phyloP scores from a whole-genome alignment of 192 early-diverging fungal species.

The Backusella liffmaniae region DNA sequence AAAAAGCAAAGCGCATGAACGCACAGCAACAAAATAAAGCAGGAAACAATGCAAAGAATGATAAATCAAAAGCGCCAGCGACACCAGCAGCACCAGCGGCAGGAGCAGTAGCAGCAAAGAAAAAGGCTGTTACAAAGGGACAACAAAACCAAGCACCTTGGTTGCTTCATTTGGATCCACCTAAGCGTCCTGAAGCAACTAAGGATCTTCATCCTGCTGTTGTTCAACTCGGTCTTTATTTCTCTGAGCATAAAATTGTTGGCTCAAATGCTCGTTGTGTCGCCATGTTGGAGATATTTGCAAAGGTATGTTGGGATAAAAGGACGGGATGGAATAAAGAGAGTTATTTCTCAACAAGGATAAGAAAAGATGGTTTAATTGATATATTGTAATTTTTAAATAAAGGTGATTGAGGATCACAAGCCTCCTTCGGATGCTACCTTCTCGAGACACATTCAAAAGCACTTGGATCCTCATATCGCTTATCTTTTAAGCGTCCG shows the following conservation, averaged over 20 bases:
- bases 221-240: slow-evolving; percentile 81
- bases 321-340: not conserved
- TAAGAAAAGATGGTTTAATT: not conserved
- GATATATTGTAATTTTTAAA: not conserved
- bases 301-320: slow-evolving; percentile 51
- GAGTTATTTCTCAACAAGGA: not conserved
- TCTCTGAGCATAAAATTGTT: slow-evolving; percentile 80
- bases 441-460: slow-evolving; percentile 77
- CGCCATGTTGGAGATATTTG: slow-evolving; percentile 86
- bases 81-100: not conserved
- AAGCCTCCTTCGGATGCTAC: slow-evolving; percentile 78
- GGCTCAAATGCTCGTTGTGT: slow-evolving; percentile 91
- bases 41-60: slow-evolving; percentile 27
- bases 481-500: slow-evolving; percentile 83
- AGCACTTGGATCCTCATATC: slow-evolving; percentile 86
- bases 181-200: slow-evolving; percentile 50
- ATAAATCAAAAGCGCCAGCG: not conserved
- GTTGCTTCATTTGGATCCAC: slow-evolving; percentile 73
- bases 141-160: slow-evolving; percentile 61
- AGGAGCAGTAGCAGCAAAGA: slow-evolving; percentile 22
- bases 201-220: slow-evolving; percentile 86
- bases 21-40: slow-evolving; percentile 39
- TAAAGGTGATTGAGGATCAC: slow-evolving; percentile 85
- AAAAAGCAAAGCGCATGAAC: slow-evolving; percentile 59
- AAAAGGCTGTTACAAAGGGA: slow-evolving; percentile 24